These are phyloP conservation scores for Eimeria tenella DNA, from an alignment of 169 alveolate genomes.

Conservation along the genomic window DNA sequence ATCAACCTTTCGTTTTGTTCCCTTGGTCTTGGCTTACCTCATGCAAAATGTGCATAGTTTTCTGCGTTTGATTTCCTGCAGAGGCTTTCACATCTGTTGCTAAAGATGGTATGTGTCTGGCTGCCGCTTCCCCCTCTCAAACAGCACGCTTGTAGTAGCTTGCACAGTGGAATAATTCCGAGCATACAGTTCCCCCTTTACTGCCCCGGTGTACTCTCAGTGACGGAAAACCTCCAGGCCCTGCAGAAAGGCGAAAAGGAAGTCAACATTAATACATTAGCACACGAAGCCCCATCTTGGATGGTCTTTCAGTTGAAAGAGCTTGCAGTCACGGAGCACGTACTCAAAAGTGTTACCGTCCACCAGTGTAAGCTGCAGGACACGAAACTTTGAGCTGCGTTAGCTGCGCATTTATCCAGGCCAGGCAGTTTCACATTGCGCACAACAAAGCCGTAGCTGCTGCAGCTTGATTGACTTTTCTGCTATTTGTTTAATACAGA, in stretches of 20 bases:
- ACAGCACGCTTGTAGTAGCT: background rate
- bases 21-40: background rate
- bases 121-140: no score
- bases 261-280: background rate
- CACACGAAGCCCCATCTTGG: background rate
- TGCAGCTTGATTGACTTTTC: no score
- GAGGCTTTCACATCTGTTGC: background rate
- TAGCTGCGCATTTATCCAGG: no score
- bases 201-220: background rate
- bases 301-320: background rate
- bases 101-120: background rate
- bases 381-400: no score
- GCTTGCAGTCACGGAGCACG: background rate
- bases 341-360: background rate
- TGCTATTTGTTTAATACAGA: no score
- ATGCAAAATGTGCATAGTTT: no score
- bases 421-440: no score
- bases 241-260: constrained; percentile 14
- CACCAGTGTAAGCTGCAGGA: background rate
- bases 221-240: background rate
- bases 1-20: background rate
- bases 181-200: background rate
- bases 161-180: background rate
- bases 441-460: no score
- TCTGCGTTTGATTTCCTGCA: background rate